Conservation (phyloP, 2,329 filamentous ascomycete genomes). For the Aspergillus glaucus region DNA sequence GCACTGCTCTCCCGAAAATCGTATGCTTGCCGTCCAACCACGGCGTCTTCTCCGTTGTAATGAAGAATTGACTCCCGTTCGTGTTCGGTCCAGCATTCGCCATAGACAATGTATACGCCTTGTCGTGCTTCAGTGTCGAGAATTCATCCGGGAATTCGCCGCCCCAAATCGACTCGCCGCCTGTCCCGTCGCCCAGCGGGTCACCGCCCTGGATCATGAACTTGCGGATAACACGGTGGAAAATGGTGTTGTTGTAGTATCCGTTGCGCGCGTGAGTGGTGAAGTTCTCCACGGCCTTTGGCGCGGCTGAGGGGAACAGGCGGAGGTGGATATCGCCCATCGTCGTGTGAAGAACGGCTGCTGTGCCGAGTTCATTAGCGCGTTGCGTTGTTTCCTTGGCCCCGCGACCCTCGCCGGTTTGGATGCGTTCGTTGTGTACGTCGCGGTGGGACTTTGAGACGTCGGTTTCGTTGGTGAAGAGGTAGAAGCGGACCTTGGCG, state of each 20-base stretch:
- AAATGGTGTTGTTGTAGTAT: slow-evolving; percentile 97
- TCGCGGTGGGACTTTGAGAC: slow-evolving; percentile 80
- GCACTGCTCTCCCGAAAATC: slow-evolving; percentile 84
- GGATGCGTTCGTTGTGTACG: slow-evolving; percentile 88
- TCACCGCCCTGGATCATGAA: slow-evolving; percentile 95
- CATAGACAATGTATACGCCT: slow-evolving; percentile 95
- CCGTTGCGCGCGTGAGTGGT: slow-evolving; percentile 81
- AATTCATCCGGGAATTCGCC: slow-evolving; percentile 91
- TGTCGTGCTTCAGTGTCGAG: slow-evolving; percentile 83
- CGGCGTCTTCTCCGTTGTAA: slow-evolving; percentile 93
- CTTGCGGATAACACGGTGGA: slow-evolving; percentile 93
- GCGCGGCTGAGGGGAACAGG: slow-evolving; percentile 85
- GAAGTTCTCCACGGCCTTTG: slow-evolving; percentile 95
- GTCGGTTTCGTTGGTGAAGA: slow-evolving; percentile 89
- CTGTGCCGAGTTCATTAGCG: slow-evolving; percentile 64
- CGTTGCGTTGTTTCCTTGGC: slow-evolving; percentile 46
- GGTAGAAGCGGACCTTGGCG: slow-evolving; percentile 89
- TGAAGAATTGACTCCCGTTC: slow-evolving; percentile 96
- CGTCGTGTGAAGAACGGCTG: slow-evolving; percentile 83
- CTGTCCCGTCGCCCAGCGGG: slow-evolving; percentile 80
- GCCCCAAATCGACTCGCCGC: slow-evolving; percentile 90
- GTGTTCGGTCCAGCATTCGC: slow-evolving; percentile 94
- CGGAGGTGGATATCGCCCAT: slow-evolving; percentile 91
- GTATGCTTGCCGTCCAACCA: slow-evolving; percentile 97
- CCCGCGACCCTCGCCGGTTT: slow-evolving; percentile 46